phyloP scores from a whole-genome alignment of 495 filamentous ascomycete species.

The Staphylotrichum tortipilum region DNA sequence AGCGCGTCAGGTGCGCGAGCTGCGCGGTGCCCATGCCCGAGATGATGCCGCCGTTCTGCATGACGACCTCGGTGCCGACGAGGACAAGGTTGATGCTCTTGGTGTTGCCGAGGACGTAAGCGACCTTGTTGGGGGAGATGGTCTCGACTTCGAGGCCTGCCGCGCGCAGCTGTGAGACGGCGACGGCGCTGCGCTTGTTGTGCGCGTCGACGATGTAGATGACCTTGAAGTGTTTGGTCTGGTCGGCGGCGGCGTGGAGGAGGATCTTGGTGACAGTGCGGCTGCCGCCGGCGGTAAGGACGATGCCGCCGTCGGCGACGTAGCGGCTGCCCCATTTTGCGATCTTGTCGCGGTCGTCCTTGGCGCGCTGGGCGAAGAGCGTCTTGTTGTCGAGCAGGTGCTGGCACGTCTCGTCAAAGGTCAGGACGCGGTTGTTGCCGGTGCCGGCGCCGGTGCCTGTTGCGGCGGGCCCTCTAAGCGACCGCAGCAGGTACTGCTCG shows the following conservation, averaged over 20 bases:
- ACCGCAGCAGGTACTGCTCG: slow-evolving; percentile 75
- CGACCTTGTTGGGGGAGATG: slow-evolving; percentile 66
- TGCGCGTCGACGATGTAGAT: slow-evolving; percentile 65
- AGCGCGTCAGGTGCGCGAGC: slow-evolving; percentile 72
- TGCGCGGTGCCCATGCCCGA: slow-evolving; percentile 87
- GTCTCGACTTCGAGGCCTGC: slow-evolving; percentile 76
- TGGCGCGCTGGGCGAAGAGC: slow-evolving; percentile 80
- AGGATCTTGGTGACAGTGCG: slow-evolving; percentile 74
- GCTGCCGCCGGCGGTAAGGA: slow-evolving; percentile 82
- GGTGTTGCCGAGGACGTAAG: slow-evolving; percentile 60
- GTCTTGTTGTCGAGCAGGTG: slow-evolving; percentile 77
- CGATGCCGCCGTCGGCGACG: slow-evolving; percentile 63
- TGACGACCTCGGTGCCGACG: slow-evolving; percentile 88
- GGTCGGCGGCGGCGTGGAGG: slow-evolving; percentile 55
- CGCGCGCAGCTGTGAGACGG: slow-evolving; percentile 58
- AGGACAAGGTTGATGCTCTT: slow-evolving; percentile 72
- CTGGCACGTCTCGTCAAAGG: slow-evolving; percentile 73
- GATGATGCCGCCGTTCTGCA: slow-evolving; percentile 89
- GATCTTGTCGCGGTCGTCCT: slow-evolving; percentile 72
- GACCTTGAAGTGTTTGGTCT: slow-evolving; percentile 61
- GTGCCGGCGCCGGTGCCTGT: slow-evolving; percentile 39
- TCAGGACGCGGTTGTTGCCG: slow-evolving; percentile 48
- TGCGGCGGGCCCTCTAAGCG: slow-evolving; percentile 39
- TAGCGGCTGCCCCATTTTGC: slow-evolving; percentile 68
- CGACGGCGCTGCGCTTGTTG: slow-evolving; percentile 42